Percentiles rank a stretch among this genome's conserved stretches.
These are phyloP conservation scores for Xerocomellus chrysenteron DNA, from an alignment of 768 basidiomycete species.

Conservation along the genomic window DNA sequence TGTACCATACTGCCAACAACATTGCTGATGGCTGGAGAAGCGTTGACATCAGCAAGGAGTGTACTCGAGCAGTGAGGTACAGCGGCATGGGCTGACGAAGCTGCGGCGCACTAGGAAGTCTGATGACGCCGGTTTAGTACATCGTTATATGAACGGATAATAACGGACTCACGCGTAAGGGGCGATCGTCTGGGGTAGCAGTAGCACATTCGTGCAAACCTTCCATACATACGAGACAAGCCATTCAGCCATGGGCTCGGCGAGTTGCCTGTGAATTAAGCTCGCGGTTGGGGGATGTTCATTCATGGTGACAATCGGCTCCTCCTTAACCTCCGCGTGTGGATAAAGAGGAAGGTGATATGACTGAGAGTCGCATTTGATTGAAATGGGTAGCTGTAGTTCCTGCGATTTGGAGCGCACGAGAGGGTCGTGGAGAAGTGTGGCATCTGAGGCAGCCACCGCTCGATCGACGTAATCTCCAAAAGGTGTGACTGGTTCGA, in stretches of 20 bases:
- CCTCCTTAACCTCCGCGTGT: conserved; percentile 16
- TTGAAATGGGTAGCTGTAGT: conserved; percentile 22
- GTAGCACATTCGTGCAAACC: conserved; percentile 70
- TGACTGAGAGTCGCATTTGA: conserved; percentile 27
- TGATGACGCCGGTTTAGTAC: conserved; percentile 13
- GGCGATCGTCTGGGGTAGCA: conserved; percentile 53
- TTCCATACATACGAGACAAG: conserved; percentile 80
- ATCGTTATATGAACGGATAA: background rate
- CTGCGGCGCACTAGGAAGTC: conserved; percentile 32
- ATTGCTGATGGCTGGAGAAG: conserved; percentile 80
- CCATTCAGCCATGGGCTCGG: conserved; percentile 79
- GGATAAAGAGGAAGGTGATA: conserved; percentile 19
- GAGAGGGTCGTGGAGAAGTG: conserved; percentile 25
- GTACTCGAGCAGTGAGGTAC: conserved; percentile 57
- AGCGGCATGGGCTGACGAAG: conserved; percentile 41
- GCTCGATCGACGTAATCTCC: conserved; percentile 74
- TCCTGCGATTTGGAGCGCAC: conserved; percentile 17
- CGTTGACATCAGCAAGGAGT: conserved; percentile 74
- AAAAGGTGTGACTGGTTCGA: conserved; percentile 76
- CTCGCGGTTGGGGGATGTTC: conserved; percentile 37
- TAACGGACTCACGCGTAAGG: conserved; percentile 51
- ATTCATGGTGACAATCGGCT: conserved; percentile 43
- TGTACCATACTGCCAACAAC: conserved; percentile 79
- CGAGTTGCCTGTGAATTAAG: conserved; percentile 64
- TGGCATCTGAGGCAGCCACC: conserved; percentile 44